These are phyloP conservation scores for Moringa oleifera DNA, from an alignment of 345 rosid species.

Conservation along the genomic window DNA sequence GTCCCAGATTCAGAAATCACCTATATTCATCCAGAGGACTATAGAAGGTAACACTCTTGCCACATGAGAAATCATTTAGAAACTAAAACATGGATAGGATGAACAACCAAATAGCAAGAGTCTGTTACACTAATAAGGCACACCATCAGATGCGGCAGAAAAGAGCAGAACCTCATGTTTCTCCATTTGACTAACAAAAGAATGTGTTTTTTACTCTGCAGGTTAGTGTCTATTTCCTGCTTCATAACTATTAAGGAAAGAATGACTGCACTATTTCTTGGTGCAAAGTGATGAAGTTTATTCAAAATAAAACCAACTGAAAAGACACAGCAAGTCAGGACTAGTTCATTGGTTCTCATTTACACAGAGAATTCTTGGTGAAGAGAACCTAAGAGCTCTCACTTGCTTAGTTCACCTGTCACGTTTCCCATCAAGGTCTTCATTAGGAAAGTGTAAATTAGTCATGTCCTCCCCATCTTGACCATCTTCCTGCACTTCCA, in stretches of 20 bases:
- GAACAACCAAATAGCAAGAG: background rate
- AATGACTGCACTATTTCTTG: background rate
- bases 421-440: conserved; percentile 44
- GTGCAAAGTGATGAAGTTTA: background rate
- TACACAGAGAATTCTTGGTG: conserved; percentile 21
- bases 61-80: background rate
- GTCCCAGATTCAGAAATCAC: too few relatives aligned
- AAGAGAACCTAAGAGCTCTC: conserved; percentile 72
- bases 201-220: too few relatives aligned
- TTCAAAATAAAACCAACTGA: background rate
- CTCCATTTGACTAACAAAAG: too few relatives aligned
- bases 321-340: background rate
- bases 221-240: background rate
- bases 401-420: conserved; percentile 93
- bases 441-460: conserved; percentile 21
- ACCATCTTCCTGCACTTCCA: conserved; percentile 55
- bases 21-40: too few relatives aligned
- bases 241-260: background rate
- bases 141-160: background rate
- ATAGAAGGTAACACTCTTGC: too few relatives aligned
- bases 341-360: background rate
- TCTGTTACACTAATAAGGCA: background rate
- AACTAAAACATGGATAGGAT: background rate
- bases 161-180: too few relatives aligned
- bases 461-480: conserved; percentile 27